phyloP scores from a whole-genome alignment of 164 flowering plant species.

The Piper betle region DNA sequence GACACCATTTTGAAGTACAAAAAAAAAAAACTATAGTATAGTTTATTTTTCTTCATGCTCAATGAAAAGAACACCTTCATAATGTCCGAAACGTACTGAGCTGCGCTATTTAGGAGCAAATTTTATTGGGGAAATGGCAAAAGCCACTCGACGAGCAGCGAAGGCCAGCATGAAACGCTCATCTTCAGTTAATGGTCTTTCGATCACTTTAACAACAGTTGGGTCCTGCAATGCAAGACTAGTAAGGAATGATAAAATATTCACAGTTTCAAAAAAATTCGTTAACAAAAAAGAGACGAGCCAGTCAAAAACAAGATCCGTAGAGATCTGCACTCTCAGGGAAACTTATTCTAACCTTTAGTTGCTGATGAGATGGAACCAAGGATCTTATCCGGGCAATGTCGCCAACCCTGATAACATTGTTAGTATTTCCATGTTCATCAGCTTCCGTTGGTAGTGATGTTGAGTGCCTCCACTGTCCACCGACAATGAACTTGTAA shows the following conservation, averaged over 20 bases:
- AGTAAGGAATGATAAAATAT: neutral
- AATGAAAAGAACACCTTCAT: no score
- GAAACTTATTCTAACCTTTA: slow-evolving; percentile 32
- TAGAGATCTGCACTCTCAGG: no score
- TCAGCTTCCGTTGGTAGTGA: slow-evolving; percentile 79
- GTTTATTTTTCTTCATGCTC: no score
- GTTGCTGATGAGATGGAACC: slow-evolving; percentile 27
- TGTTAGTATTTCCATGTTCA: slow-evolving; percentile 72
- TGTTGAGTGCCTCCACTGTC: slow-evolving; percentile 84
- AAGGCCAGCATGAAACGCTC: slow-evolving; percentile 89
- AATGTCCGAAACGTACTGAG: no score
- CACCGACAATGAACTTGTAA: slow-evolving; percentile 67
- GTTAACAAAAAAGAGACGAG: no score
- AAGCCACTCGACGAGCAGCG: slow-evolving; percentile 79
- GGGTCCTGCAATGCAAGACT: slow-evolving; percentile 44
- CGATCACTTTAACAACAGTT: slow-evolving; percentile 76
- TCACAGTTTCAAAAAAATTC: neutral
- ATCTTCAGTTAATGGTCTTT: slow-evolving; percentile 77
- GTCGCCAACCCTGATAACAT: slow-evolving; percentile 67
- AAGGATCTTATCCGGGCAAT: slow-evolving; percentile 69
- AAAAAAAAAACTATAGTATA: no score
- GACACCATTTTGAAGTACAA: no score
- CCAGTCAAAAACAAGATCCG: neutral
- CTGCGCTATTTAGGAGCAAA: slow-evolving; percentile 48
- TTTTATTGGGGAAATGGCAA: slow-evolving; percentile 74